Conservation (phyloP, 2,329 filamentous ascomycete genomes). For the Scedosporium minutisporum region DNA sequence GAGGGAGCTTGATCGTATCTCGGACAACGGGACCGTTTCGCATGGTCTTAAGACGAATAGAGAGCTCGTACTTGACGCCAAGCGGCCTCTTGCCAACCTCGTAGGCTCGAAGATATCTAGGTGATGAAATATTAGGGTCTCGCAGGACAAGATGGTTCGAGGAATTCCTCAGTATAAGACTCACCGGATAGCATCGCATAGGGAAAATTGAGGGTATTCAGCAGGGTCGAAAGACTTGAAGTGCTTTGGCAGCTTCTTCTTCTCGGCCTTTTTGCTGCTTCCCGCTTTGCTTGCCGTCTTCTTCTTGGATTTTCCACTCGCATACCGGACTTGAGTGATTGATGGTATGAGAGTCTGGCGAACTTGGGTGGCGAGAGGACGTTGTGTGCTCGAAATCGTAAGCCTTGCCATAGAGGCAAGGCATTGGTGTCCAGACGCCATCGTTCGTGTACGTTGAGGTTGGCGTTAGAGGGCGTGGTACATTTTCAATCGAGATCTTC, state of each 20-base stretch:
- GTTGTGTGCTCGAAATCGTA: not conserved
- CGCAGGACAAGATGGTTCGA: not conserved
- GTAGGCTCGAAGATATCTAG: conserved; percentile 58
- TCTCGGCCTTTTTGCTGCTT: conserved; percentile 37
- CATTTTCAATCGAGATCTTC: not conserved
- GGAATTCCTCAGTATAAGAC: conserved; percentile 12
- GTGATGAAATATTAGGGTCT: not conserved
- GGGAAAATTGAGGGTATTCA: conserved; percentile 57
- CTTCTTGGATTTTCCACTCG: conserved; percentile 9
- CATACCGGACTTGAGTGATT: conserved; percentile 8
- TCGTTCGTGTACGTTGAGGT: not conserved
- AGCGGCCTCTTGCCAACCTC: conserved; percentile 76
- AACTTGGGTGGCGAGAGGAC: not conserved
- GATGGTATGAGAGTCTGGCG: conserved; percentile 2
- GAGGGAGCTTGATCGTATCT: conserved; percentile 78
- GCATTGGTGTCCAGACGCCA: conserved; percentile 4
- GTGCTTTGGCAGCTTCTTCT: conserved; percentile 54
- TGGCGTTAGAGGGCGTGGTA: not conserved
- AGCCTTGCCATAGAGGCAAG: conserved; percentile 6
- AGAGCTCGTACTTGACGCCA: conserved; percentile 77
- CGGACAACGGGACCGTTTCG: conserved; percentile 83
- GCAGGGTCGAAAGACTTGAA: conserved; percentile 58
- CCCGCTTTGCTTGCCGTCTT: conserved; percentile 6
- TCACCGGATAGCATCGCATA: conserved; percentile 89
- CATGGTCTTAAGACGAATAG: conserved; percentile 70